A percentile compares a stretch with the other conserved stretches of the same genome.
Conservation (phyloP, 805 yeast species). For the Suhomyces prunicola region DNA sequence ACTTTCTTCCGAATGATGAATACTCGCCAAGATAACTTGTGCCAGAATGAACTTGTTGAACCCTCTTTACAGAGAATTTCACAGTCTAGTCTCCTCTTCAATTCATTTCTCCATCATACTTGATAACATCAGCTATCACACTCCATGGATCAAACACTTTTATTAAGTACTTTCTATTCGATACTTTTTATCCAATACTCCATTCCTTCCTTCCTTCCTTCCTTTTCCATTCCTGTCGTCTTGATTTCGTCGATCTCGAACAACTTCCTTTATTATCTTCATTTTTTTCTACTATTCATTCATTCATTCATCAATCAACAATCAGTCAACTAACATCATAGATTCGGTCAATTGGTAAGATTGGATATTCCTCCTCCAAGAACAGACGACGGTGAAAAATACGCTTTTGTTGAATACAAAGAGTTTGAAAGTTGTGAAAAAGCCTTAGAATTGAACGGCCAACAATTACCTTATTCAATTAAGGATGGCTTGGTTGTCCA, state of each 20-base stretch:
- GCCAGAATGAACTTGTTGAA: background rate
- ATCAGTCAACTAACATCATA: conserved; percentile 18
- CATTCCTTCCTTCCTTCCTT: background rate
- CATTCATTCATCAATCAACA: background rate
- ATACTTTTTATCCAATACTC: background rate
- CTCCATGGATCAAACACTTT: background rate
- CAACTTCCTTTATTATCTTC: background rate
- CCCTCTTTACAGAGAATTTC: background rate
- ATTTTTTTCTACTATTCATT: background rate
- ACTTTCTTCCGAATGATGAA: background rate
- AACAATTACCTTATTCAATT: conserved; percentile 40
- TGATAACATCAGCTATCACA: background rate
- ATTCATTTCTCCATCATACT: background rate
- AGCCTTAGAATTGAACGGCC: conserved; percentile 48
- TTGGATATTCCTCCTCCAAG: conserved; percentile 64
- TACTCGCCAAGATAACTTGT: background rate
- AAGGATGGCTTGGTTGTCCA: conserved; percentile 48
- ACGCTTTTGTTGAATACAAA: conserved; percentile 61
- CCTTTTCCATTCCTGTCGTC: background rate
- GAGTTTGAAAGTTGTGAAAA: conserved; percentile 51
- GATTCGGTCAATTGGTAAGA: conserved; percentile 56
- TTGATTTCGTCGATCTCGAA: background rate
- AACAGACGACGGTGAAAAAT: conserved; percentile 55
- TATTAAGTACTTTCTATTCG: no score
- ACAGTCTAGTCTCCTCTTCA: background rate